These are phyloP conservation scores for Phytophthora foliorum DNA, from an alignment of 352 stramenopile genomes.

Conservation along the genomic window DNA sequence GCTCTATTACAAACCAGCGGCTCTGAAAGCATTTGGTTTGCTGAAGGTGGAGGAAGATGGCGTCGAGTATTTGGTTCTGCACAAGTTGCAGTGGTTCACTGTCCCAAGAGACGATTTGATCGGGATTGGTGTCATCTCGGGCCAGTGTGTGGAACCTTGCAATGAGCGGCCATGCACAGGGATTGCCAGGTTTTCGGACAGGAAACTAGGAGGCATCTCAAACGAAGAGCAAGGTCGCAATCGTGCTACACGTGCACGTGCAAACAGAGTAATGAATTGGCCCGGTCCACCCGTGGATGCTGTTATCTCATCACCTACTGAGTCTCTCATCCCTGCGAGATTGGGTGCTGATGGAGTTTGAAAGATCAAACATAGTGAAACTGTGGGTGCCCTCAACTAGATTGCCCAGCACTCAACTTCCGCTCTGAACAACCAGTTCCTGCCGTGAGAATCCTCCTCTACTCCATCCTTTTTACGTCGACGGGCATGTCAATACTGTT, in stretches of 20 bases:
- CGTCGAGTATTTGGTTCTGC: constrained; percentile 18
- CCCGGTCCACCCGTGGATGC: neutral
- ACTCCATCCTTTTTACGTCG: too few species aligned
- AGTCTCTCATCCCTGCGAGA: neutral
- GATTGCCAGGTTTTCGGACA: constrained; percentile 10
- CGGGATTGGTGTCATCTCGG: constrained; percentile 26
- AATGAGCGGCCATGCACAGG: constrained; percentile 10
- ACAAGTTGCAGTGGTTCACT: constrained; percentile 28
- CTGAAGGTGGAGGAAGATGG: constrained; percentile 23
- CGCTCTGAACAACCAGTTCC: too few species aligned
- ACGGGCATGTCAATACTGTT: too few species aligned
- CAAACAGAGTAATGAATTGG: neutral
- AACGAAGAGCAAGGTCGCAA: neutral
- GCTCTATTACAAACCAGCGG: constrained; percentile 11
- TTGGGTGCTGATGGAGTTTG: neutral
- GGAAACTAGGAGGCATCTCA: constrained; percentile 8
- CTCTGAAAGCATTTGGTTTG: constrained; percentile 25
- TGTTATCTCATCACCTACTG: neutral
- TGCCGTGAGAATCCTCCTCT: too few species aligned
- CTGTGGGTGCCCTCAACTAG: too few species aligned
- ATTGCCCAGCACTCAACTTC: too few species aligned
- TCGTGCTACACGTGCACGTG: neutral
- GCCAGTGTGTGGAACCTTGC: constrained; percentile 17
- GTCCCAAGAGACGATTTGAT: constrained; percentile 19
- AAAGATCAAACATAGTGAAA: too few species aligned